These are phyloP conservation scores for Erysimum cheiri DNA, from an alignment of 441 rosid genomes.

Conservation along the genomic window DNA sequence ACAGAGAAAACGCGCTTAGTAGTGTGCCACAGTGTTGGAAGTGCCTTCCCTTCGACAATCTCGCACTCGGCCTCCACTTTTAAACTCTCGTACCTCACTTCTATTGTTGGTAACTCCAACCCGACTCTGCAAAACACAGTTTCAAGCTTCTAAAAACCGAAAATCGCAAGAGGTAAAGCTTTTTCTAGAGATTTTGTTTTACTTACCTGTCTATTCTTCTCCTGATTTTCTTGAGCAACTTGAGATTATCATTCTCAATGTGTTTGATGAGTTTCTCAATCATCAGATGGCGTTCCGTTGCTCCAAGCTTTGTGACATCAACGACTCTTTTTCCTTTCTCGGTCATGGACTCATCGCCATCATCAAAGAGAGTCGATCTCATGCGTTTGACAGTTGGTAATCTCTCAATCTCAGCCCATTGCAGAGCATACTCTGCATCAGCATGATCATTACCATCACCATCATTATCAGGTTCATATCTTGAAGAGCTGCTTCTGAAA, in stretches of 20 bases:
- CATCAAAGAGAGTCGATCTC: conserved; percentile 51
- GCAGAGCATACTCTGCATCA: conserved; percentile 48
- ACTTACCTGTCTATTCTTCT: conserved; percentile 54
- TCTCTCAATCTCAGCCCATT: conserved; percentile 67
- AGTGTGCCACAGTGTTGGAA: conserved; percentile 67
- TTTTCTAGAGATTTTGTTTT: not conserved
- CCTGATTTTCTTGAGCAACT: conserved; percentile 54
- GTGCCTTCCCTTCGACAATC: conserved; percentile 61
- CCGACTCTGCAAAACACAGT: conserved; percentile 54
- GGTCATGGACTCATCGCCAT: conserved; percentile 31
- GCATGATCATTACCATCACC: conserved; percentile 40
- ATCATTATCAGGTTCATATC: conserved; percentile 40
- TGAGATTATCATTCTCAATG: conserved; percentile 61
- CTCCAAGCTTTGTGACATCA: conserved; percentile 56
- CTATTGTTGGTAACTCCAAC: conserved; percentile 54
- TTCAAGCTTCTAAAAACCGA: not conserved
- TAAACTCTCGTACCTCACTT: conserved; percentile 52
- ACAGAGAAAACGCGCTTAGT: conserved; percentile 46
- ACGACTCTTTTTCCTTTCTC: conserved; percentile 48
- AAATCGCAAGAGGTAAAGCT: not conserved
- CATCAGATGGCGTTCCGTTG: conserved; percentile 50
- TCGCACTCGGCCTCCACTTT: conserved; percentile 57
- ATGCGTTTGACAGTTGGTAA: conserved; percentile 58
- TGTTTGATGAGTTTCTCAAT: conserved; percentile 61
- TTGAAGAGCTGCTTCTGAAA: conserved; percentile 47